Percentiles rank a stretch among this genome's conserved stretches.
Conservation (phyloP, 2,329 filamentous ascomycete genomes). For the Lasiodiplodia gonubiensis region DNA sequence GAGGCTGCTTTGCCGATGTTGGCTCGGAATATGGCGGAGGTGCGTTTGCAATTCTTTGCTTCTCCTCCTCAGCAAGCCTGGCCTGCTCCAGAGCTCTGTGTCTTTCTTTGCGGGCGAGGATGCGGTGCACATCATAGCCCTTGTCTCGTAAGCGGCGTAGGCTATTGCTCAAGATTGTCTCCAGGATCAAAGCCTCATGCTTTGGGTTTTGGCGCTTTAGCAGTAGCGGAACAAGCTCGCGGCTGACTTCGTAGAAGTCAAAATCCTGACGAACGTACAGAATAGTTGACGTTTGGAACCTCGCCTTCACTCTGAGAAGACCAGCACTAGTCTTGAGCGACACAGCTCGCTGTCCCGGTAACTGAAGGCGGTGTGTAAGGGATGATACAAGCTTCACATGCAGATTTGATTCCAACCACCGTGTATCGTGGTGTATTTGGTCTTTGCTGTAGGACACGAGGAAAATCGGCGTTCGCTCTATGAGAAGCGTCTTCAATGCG, state of each 20-base stretch:
- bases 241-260: conserved; percentile 91
- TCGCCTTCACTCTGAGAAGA: conserved; percentile 71
- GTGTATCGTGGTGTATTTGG: conserved; percentile 81
- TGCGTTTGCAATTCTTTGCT: conserved; percentile 44
- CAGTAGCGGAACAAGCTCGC: conserved; percentile 81
- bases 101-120: conserved; percentile 83
- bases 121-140: conserved; percentile 96
- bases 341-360: conserved; percentile 21
- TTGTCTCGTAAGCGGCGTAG: conserved; percentile 80
- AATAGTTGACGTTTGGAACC: conserved; percentile 75
- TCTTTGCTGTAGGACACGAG: conserved; percentile 81
- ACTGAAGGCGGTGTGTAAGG: conserved; percentile 57
- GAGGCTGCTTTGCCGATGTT: conserved; percentile 38
- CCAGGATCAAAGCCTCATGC: conserved; percentile 87
- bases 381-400: conserved; percentile 77
- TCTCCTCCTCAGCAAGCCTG: conserved; percentile 62
- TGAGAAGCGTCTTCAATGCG: conserved; percentile 76
- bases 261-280: conserved; percentile 79
- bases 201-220: conserved; percentile 77
- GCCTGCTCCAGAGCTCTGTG: conserved; percentile 71
- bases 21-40: conserved; percentile 7
- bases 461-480: conserved; percentile 89
- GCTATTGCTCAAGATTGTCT: conserved; percentile 86
- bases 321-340: conserved; percentile 47
- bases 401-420: conserved; percentile 89